Conservation (phyloP, 1,284 basidiomycete species). For the Boletus holoroseus region DNA sequence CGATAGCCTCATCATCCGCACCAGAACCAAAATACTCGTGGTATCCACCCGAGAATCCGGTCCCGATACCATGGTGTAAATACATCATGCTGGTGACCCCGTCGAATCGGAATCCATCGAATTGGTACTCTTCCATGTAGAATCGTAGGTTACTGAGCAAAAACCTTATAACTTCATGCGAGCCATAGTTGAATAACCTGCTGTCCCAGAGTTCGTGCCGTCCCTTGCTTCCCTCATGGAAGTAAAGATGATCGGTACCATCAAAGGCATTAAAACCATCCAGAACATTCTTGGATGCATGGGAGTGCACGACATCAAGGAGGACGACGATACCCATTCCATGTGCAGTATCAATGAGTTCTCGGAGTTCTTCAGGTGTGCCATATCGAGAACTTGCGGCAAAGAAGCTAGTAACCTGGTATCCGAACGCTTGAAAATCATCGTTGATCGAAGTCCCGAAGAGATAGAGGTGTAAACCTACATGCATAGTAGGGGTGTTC, state of each 20-base stretch:
- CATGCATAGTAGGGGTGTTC: constrained; percentile 99
- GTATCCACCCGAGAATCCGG: constrained; percentile 96
- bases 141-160: constrained; percentile 91
- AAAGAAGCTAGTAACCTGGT: constrained; percentile 97
- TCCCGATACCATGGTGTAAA: constrained; percentile 92
- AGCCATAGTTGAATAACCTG: constrained; percentile 93
- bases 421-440: constrained; percentile 75
- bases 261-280: constrained; percentile 96
- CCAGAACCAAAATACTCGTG: constrained; percentile 92
- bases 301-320: constrained; percentile 95
- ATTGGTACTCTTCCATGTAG: constrained; percentile 93
- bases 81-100: constrained; percentile 99
- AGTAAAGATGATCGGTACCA: constrained; percentile 94
- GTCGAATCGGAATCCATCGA: constrained; percentile 98
- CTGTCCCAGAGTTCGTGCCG: constrained; percentile 96
- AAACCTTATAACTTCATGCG: constrained; percentile 92
- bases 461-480: constrained; percentile 37
- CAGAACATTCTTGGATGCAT: constrained; percentile 95
- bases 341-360: constrained; percentile 93
- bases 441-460: constrained; percentile 8
- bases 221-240: constrained; percentile 89
- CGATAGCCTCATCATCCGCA: constrained; percentile 86
- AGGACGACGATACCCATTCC: constrained; percentile 89
- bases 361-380: constrained; percentile 91
- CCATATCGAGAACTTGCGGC: constrained; percentile 95